phyloP scores from a whole-genome alignment of 768 basidiomycete species.

The Boletus huronensis region DNA sequence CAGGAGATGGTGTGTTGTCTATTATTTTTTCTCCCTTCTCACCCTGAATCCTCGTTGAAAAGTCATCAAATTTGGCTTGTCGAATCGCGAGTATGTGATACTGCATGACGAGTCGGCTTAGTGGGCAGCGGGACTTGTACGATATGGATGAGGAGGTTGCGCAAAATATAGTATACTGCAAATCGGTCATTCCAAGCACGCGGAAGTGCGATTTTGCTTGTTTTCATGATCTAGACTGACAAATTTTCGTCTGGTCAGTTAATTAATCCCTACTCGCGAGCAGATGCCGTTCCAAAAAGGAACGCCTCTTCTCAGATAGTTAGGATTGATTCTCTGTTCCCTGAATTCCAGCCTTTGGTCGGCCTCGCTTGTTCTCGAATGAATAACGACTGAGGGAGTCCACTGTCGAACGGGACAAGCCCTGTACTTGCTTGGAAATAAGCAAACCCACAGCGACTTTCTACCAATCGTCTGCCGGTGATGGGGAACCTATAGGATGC shows the following conservation, averaged over 20 bases:
- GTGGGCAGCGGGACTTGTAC: background rate
- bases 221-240: background rate
- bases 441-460: background rate
- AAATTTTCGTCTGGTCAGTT: background rate
- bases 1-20: slow-evolving; percentile 65
- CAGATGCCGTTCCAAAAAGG: background rate
- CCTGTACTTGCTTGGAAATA: background rate
- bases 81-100: slow-evolving; percentile 79
- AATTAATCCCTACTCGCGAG: background rate
- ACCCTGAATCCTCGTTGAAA: slow-evolving; percentile 9
- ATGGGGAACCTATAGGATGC: background rate
- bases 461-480: background rate
- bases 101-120: slow-evolving; percentile 71
- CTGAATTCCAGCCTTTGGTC: background rate
- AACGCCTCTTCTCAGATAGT: background rate
- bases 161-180: background rate
- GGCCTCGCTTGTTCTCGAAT: background rate
- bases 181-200: background rate
- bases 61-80: slow-evolving; percentile 88
- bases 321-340: background rate
- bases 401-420: background rate
- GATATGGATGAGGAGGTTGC: background rate
- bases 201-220: background rate
- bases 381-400: background rate
- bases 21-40: background rate